Conservation (phyloP, 2,329 filamentous ascomycete genomes). For the Cytospora paraplurivora region DNA sequence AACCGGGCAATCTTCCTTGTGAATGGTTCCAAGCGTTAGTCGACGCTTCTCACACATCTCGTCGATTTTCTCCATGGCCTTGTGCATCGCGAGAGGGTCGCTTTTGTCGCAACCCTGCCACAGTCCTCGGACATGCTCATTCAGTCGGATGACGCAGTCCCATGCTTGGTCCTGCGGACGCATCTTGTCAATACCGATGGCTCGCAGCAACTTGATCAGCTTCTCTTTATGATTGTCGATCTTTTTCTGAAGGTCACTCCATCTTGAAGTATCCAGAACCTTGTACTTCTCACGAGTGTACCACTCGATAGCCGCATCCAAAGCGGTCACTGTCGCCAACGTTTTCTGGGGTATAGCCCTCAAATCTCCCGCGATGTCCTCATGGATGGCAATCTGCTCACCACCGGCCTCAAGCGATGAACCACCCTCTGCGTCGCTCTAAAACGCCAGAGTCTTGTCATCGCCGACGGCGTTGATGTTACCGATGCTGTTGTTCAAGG, state of each 20-base stretch:
- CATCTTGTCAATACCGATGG: neutral
- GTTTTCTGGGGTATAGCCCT: neutral
- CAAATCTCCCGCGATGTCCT: neutral
- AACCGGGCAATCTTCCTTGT: slow-evolving; percentile 2
- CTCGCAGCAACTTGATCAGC: neutral
- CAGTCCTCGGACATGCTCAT: slow-evolving; percentile 8
- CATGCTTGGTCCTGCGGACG: slow-evolving; percentile 5
- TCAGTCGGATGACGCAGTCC: slow-evolving; percentile 4
- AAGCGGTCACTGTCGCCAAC: neutral
- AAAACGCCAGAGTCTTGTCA: slow-evolving; percentile 12
- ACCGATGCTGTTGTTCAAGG: neutral
- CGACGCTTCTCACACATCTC: slow-evolving; percentile 4
- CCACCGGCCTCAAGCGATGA: neutral
- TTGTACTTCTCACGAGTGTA: neutral
- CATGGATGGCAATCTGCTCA: neutral
- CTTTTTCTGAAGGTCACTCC: neutral
- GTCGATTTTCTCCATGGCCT: slow-evolving; percentile 7
- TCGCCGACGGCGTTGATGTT: neutral
- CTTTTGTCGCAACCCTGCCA: neutral
- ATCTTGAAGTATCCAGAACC: neutral
- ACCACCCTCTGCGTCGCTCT: slow-evolving; percentile 8
- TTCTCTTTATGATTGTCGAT: neutral
- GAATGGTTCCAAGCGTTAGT: neutral
- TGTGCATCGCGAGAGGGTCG: neutral
- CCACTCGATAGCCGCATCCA: neutral